A percentile compares a stretch with the other conserved stretches of the same genome.
Evolutionary conservation across 495 filamentous ascomycete genomes (phyloP).

Genomic region (Amphirosellinia nigrospora): DNA sequence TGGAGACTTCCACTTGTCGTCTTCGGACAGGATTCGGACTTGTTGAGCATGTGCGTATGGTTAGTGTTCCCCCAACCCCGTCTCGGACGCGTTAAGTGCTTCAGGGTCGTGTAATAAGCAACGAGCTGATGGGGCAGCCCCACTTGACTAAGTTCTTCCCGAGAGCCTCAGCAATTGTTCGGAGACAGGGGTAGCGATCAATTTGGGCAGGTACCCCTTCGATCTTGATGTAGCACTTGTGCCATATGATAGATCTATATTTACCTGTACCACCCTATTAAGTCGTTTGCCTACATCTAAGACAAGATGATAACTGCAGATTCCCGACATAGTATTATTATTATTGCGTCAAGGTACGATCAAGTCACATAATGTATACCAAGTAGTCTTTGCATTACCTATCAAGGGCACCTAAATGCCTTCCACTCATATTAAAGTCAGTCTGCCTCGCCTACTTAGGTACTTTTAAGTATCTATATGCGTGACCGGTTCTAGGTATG

Average conservation of each 20-base stretch:
- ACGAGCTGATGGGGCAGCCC: not conserved
- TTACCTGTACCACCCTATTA: not conserved
- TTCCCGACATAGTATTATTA: too few relatives aligned
- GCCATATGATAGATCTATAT: not conserved
- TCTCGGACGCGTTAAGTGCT: slow-evolving; percentile 24
- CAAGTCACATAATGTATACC: too few relatives aligned
- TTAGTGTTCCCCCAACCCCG: not conserved
- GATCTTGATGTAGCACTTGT: not conserved
- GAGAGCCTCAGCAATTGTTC: slow-evolving; percentile 17
- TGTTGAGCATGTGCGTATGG: not conserved
- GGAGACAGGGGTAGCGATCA: not conserved
- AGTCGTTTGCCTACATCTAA: not conserved
- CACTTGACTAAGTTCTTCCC: slow-evolving; percentile 8
- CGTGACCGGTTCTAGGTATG: not conserved
- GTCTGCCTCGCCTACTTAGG: not conserved
- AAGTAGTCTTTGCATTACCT: too few relatives aligned
- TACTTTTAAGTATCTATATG: not conserved
- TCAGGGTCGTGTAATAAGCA: not conserved
- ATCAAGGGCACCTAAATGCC: not conserved
- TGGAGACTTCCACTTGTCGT: slow-evolving; percentile 8
- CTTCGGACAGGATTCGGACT: not conserved
- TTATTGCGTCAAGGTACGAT: too few relatives aligned
- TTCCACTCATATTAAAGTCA: not conserved
- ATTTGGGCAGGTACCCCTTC: not conserved
- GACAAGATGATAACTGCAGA: too few relatives aligned